Evolutionary conservation across 2,329 filamentous ascomycete species (phyloP), one percentile per base, ranked within the genome.

Genomic region (Colletotrichum eremochloae): DNA sequence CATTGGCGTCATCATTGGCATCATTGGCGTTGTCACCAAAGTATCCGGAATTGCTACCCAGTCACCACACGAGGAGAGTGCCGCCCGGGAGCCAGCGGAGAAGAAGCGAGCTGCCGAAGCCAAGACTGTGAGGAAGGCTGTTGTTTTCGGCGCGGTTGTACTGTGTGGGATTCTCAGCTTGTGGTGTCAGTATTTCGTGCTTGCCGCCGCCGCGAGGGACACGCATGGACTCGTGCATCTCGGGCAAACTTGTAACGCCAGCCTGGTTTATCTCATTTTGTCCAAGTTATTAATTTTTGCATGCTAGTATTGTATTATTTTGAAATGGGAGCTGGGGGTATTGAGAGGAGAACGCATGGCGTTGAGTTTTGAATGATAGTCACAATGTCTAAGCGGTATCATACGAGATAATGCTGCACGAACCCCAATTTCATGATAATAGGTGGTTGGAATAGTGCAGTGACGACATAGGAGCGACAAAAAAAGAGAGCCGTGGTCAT

Each of bases 101-200:
- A 33, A 44, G 1, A 18, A 18, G 24, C 24, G n/a, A 7, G 31
- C 60, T 0, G 33, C 44, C 7, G 33, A 52, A 31, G 8, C 6
- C 14, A 29, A 62, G 29, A 20, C 36, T 14, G 20, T 12, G 18
- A 50, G n/a, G 9, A 29, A 29, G 40, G 24, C 61, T n/a, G 15
- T 24, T 1, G 3, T 55, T 1, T n/a, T 33, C 1, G 48, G 46
- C 15, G 48, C 12, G 2, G 7, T 29, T 14, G 4, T 63, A 5
- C 33, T 53, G 11, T 11, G 18, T 12, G 48, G 48, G 48, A 2
- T 55, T n/a, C n/a, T 50, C 8, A 55, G 46, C 20, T 7, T 53
- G 24, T 67, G 65, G 65, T 62, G 56, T 46, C 56, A 61, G 38
- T 55, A 36, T 20, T 46, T 55, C 12, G 46, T 67, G 12, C 18